Evolutionary conservation across 2,329 filamentous ascomycete species (phyloP).

Genomic region (Diaporthe nobilis): DNA sequence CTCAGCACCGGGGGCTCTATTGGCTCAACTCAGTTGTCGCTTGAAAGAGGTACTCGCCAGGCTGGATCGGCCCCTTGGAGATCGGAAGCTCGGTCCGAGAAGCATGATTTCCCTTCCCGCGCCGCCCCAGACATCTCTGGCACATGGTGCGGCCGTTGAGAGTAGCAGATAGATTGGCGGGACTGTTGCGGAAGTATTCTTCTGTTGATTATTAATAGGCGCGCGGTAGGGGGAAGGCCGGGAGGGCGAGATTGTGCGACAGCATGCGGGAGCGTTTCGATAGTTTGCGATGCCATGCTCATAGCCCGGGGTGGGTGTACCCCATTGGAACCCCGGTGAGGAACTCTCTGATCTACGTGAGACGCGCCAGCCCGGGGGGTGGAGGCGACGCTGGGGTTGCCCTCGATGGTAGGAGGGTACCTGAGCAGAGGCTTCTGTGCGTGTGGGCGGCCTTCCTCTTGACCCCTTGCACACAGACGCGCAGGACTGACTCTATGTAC

Average conservation of each 20-base stretch:
- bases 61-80: not conserved
- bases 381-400: not conserved
- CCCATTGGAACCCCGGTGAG: not conserved
- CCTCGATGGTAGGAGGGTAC: not conserved
- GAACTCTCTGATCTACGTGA: constrained; percentile 20
- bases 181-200: not conserved
- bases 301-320: not conserved
- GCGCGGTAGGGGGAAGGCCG: constrained; percentile 4
- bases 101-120: constrained; percentile 26
- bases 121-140: constrained; percentile 13
- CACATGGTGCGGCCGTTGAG: constrained; percentile 28
- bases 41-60: not conserved
- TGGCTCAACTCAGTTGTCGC: not conserved
- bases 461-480: not conserved
- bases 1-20: not conserved
- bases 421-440: not conserved
- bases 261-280: constrained; percentile 17
- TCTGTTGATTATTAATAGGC: constrained; percentile 4
- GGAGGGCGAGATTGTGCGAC: constrained; percentile 1
- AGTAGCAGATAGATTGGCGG: constrained; percentile 30
- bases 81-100: constrained; percentile 25
- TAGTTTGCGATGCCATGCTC: constrained; percentile 12
- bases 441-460: not conserved
- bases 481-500: not conserved
- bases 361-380: constrained; percentile 10